Base-by-base conservation (phyloP, 129 eudicot species). In the Smallanthus sonchifolius region DNA sequence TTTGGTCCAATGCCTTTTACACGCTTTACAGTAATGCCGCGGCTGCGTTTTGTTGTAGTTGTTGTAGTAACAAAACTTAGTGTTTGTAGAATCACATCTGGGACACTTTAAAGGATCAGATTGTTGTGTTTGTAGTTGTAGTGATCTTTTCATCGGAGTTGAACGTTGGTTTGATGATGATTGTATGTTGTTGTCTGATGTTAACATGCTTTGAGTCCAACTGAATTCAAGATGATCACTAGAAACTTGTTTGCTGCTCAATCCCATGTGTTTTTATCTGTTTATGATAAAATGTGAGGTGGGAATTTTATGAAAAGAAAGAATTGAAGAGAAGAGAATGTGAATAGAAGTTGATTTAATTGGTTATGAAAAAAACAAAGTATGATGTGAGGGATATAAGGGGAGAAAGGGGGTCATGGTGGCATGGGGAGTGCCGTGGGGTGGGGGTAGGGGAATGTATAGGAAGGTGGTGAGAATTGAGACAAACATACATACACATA, bases 1-100 rank as follows among this genome's bases (percentile, higher is more conserved):
- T 79, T 88, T 85, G 28, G 97, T 92, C 97, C 97, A 92, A 83
- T 92, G 92, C 73, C 97, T 81, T 81, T 87, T 87, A 67, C 97
- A 89, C 5, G 88, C 81, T 67, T 92, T 92, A 73, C 97, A 92
- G 36, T 77, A 89, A 63, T 92, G 92, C 7, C 97, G 75, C n/a
- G 96, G 97, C 55, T 92, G 97, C 3, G 93, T 83, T 51, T 85
- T 87, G 84, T 89, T 92, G 87, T 92, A 92, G 66, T 92, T 92
- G 83, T 91, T 91, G 81, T 91, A 91, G 86, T 91, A 91, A 67
- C 97, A 91, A 69, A 91, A 91, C 79, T 91, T 91, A 0, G 97
- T 91, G 79, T 91, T 91, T 5, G 83, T 56, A 0, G 97, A 91
- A n/a, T 74, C 86, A 36, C 97, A 92, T 69, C 97, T 82, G 5